These are phyloP conservation scores for Vigna unguiculata DNA, from an alignment of 306 rosid species.

Conservation along the genomic window DNA sequence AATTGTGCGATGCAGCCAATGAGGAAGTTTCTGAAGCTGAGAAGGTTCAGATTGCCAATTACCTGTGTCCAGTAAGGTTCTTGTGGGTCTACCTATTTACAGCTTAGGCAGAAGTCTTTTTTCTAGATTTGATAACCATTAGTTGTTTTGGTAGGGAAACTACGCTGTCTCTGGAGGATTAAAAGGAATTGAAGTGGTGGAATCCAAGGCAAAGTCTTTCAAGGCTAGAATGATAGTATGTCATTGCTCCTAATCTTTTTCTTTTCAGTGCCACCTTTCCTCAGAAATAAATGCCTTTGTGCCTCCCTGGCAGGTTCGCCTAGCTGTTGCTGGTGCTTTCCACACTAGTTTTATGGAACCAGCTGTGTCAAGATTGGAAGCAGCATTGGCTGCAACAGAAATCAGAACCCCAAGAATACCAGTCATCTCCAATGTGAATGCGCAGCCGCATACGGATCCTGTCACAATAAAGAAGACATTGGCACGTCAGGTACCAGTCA, in stretches of 20 bases:
- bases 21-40: slow-evolving; percentile 84
- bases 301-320: slow-evolving; percentile 69
- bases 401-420: slow-evolving; percentile 89
- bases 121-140: slow-evolving; percentile 20
- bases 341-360: slow-evolving; percentile 98
- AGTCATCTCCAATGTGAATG: slow-evolving; percentile 93
- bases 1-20: slow-evolving; percentile 93
- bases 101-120: slow-evolving; percentile 28
- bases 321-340: slow-evolving; percentile 98
- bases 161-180: slow-evolving; percentile 98
- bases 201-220: slow-evolving; percentile 97
- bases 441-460: slow-evolving; percentile 90
- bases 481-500: slow-evolving; percentile 76
- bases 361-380: slow-evolving; percentile 95
- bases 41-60: slow-evolving; percentile 96
- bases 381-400: slow-evolving; percentile 83
- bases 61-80: slow-evolving; percentile 82
- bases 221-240: slow-evolving; percentile 99
- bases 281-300: slow-evolving; percentile 37
- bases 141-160: slow-evolving; percentile 72
- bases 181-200: slow-evolving; percentile 88
- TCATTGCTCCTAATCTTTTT: slow-evolving; percentile 5
- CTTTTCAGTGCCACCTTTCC: slow-evolving; percentile 20
- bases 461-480: slow-evolving; percentile 80
- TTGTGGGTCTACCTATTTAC: slow-evolving; percentile 37